Evolutionary conservation across 495 filamentous ascomycete genomes (phyloP).

Genomic region (Annulohypoxylon maeteangense): DNA sequence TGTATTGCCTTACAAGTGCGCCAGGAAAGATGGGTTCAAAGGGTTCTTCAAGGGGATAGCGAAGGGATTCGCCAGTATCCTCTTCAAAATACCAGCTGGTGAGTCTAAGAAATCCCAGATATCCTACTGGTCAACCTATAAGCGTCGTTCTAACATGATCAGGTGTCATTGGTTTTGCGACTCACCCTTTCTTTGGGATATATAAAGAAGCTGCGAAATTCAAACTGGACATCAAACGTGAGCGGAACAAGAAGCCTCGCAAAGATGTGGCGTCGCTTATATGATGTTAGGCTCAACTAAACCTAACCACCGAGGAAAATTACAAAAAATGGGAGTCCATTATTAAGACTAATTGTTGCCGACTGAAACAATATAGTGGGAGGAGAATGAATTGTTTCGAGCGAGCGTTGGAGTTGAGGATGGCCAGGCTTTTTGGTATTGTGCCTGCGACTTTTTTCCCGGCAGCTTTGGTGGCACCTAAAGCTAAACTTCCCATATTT

Average conservation of each 20-base stretch:
- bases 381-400: neutral
- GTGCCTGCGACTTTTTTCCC: neutral
- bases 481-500: neutral
- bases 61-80: constrained; percentile 64
- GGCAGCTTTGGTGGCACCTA: neutral
- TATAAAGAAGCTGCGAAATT: constrained; percentile 62
- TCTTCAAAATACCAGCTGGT: constrained; percentile 66
- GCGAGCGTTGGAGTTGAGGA: neutral
- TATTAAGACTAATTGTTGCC: neutral
- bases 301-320: neutral
- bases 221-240: constrained; percentile 35
- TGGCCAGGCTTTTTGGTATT: neutral
- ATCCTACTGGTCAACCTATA: neutral
- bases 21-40: constrained; percentile 60
- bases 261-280: constrained; percentile 20
- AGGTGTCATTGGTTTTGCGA: constrained; percentile 59
- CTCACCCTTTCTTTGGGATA: constrained; percentile 68
- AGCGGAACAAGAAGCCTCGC: constrained; percentile 6
- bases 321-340: neutral
- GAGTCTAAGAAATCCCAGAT: constrained; percentile 27
- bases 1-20: constrained; percentile 62
- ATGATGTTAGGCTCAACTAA: constrained; percentile 13
- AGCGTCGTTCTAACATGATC: constrained; percentile 23
- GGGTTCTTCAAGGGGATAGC: constrained; percentile 68
- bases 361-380: neutral